Conservation (phyloP, 345 rosid species). For the Arabis hirsuta region DNA sequence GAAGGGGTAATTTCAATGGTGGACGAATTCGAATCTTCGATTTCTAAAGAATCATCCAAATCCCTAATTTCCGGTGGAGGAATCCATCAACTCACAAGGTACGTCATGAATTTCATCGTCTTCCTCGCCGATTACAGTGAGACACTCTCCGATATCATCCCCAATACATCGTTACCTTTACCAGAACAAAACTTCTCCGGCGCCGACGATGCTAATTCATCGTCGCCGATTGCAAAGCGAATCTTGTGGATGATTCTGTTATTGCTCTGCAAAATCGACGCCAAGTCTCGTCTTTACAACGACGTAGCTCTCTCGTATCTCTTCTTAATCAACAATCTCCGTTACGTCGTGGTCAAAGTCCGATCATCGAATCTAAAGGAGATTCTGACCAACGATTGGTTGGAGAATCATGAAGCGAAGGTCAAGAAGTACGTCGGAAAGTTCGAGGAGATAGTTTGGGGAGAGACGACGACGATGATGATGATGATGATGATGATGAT, state of each 20-base stretch:
- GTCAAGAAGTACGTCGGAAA: slow-evolving; percentile 56
- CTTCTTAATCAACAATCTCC: slow-evolving; percentile 69
- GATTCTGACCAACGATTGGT: slow-evolving; percentile 67
- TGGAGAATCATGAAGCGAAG: slow-evolving; percentile 54
- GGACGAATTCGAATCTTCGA: slow-evolving; percentile 62
- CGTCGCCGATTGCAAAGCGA: slow-evolving; percentile 43
- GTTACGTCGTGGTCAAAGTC: slow-evolving; percentile 64
- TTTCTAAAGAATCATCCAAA: slow-evolving; percentile 62
- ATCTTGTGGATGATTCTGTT: slow-evolving; percentile 65
- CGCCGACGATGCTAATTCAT: no score
- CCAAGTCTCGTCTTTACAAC: slow-evolving; percentile 57
- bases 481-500: no score
- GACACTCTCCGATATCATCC: slow-evolving; percentile 53
- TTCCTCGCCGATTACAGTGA: slow-evolving; percentile 65
- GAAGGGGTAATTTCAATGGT: slow-evolving; percentile 55
- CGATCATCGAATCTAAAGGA: slow-evolving; percentile 52
- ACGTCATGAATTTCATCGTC: slow-evolving; percentile 60
- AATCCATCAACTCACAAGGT: slow-evolving; percentile 56
- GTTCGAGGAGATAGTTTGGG: slow-evolving; percentile 70
- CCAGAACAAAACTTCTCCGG: slow-evolving; percentile 43
- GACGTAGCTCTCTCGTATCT: slow-evolving; percentile 67
- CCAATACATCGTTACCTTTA: slow-evolving; percentile 50
- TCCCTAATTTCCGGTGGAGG: slow-evolving; percentile 52
- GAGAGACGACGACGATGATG: slow-evolving; percentile 50
- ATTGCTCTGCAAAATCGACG: slow-evolving; percentile 71